Evolutionary conservation across 805 yeast species (phyloP), one percentile per base, ranked within the genome.

Genomic region (Cyberlindnera samutprakarnensis): DNA sequence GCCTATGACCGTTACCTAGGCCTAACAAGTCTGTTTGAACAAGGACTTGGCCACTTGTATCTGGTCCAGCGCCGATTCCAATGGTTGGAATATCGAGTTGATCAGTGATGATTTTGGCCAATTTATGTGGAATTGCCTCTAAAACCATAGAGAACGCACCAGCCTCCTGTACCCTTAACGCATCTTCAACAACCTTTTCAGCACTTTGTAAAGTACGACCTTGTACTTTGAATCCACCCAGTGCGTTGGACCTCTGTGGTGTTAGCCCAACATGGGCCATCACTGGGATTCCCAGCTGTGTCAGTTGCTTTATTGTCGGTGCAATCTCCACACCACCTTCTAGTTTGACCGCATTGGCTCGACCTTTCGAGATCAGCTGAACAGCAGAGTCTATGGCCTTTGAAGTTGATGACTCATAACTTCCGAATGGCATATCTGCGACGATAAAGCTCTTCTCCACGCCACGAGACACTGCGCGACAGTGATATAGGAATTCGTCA

Each of bases 21-120:
- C 96, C 96, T 20, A 90, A 60, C 58, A 84, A 49, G 52, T 90
- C 98, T 4, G 84, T 72, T 54, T 82, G 77, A 0, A 90, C 98
- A 23, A 90, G 65, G 2, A 90, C 95, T 55, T 92, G 97, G 0
- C 95, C 97, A 22, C 83, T 72, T 7, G 90, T 79, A 7, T 61
- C 60, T 15, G 75, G 72, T 1, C 98, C 97, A 0, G 97, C 96
- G 5, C 98, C 98, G 30, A 90, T 90, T 4, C 98, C 98, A 43
- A 90, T 87, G 1, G 94, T 83, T 0, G 97, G 96, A 1, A 90
- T 64, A 1, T 52, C 31, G 20, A 87, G 53, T 11, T 62, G 59
- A 2, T 64, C 52, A 0, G 96, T 82, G 18, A 92, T 73, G 35
- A 63, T 61, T 27, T 63, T 54, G 0, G 90, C 90, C 10, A 92